Conservation (phyloP, 306 rosid genomes). For the Pachyrhizus erosus region DNA sequence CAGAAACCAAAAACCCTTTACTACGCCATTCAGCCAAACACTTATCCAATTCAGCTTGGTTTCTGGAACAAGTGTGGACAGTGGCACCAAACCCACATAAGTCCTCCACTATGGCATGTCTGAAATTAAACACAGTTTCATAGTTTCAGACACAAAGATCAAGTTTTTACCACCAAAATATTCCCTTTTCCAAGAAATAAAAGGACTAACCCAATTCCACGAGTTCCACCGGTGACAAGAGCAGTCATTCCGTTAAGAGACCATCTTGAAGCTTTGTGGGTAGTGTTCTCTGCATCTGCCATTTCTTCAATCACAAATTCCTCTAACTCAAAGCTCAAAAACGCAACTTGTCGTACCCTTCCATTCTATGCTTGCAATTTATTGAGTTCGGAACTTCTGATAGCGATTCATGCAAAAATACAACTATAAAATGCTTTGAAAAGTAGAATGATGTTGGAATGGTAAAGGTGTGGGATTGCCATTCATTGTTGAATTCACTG, state of each 20-base stretch:
- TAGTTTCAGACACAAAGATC: background rate
- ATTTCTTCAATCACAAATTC: constrained; percentile 6
- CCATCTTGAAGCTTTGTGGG: constrained; percentile 54
- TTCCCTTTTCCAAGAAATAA: background rate
- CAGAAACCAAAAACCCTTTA: constrained; percentile 70
- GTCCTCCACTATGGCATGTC: constrained; percentile 83
- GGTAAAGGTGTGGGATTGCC: background rate
- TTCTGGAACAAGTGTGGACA: constrained; percentile 87
- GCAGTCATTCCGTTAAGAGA: constrained; percentile 73
- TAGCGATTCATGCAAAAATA: background rate
- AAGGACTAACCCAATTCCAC: constrained; percentile 75
- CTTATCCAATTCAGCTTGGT: constrained; percentile 62
- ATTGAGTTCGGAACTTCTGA: background rate
- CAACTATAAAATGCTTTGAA: background rate
- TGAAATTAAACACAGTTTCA: constrained; percentile 34
- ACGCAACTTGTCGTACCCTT: background rate
- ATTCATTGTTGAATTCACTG: too few relatives aligned
- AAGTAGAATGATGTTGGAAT: background rate
- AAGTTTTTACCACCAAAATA: background rate
- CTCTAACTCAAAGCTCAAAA: background rate
- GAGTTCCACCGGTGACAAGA: constrained; percentile 90
- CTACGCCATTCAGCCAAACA: constrained; percentile 68
- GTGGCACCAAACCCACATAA: constrained; percentile 78
- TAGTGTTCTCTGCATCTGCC: constrained; percentile 12
- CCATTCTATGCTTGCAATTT: background rate